A percentile compares a stretch with the other conserved stretches of the same genome.
Conservation (phyloP, 495 filamentous ascomycete species). For the Neurospora intermedia region DNA sequence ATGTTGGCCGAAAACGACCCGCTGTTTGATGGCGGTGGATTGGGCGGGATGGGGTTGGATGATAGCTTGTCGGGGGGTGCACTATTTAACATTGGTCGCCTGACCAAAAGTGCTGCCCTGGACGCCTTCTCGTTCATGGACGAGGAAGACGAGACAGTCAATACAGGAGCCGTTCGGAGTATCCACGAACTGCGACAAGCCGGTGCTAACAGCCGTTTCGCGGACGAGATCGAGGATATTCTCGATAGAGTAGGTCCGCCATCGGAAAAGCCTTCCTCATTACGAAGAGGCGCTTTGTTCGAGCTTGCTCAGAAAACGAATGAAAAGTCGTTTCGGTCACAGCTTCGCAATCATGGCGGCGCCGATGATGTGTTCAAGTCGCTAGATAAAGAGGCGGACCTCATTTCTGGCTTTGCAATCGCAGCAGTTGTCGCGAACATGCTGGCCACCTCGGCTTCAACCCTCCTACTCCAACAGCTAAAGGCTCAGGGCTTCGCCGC, state of each 20-base stretch:
- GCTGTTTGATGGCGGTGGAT: conserved; percentile 14
- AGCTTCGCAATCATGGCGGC: conserved; percentile 67
- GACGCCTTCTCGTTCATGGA: conserved; percentile 22
- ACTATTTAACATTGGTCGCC: conserved; percentile 27
- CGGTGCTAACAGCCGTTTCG: conserved; percentile 72
- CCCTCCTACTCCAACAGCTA: conserved; percentile 41
- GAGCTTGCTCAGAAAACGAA: conserved; percentile 66
- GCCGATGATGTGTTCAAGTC: conserved; percentile 53
- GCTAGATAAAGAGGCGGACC: conserved; percentile 41
- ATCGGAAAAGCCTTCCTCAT: conserved; percentile 34
- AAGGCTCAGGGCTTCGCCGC: conserved; percentile 35
- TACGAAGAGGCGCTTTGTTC: conserved; percentile 41
- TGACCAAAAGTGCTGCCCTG: conserved; percentile 22
- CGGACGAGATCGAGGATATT: conserved; percentile 69
- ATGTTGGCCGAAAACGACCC: conserved; percentile 35
- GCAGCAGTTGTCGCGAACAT: conserved; percentile 46
- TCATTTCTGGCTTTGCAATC: conserved; percentile 49
- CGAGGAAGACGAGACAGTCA: conserved; percentile 45
- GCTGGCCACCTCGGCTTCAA: conserved; percentile 38
- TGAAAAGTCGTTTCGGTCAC: conserved; percentile 52
- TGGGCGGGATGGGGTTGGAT: conserved; percentile 19
- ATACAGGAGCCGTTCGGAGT: conserved; percentile 54
- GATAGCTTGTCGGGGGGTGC: conserved; percentile 22
- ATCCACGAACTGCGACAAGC: conserved; percentile 85
- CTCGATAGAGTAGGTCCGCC: conserved; percentile 70